phyloP scores from a whole-genome alignment of 345 rosid species.

The Anastatica hierochuntica region DNA sequence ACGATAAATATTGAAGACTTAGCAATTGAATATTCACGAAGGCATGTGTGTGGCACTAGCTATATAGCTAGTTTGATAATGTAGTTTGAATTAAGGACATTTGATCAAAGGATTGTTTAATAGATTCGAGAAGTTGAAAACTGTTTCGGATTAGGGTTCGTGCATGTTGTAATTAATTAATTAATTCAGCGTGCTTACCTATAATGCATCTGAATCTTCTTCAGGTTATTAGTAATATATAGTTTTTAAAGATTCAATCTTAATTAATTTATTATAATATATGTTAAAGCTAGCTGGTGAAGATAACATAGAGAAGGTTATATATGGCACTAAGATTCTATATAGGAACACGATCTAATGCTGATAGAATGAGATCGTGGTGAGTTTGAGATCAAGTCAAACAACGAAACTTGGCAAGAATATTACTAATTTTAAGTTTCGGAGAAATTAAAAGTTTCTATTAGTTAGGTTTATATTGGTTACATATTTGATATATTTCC shows the following conservation, averaged over 20 bases:
- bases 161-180: conserved; percentile 22
- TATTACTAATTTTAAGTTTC: background rate
- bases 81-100: conserved; percentile 8
- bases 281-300: conserved; percentile 17
- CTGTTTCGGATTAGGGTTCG: conserved; percentile 32
- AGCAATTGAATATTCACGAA: conserved; percentile 18
- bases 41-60: conserved; percentile 29
- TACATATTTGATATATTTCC: too few species aligned
- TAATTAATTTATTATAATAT: background rate
- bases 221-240: conserved; percentile 1
- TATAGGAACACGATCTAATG: conserved; percentile 3
- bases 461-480: too few species aligned
- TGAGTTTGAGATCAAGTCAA: conserved; percentile 13
- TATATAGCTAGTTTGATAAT: conserved; percentile 17
- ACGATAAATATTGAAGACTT: conserved; percentile 19
- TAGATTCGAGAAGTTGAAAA: conserved; percentile 22
- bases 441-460: too few species aligned
- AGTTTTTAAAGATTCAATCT: conserved; percentile 11
- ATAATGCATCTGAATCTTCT: conserved; percentile 33
- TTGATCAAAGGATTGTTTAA: conserved; percentile 6
- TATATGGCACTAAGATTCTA: conserved; percentile 8
- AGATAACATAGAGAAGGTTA: too few species aligned
- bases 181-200: conserved; percentile 30
- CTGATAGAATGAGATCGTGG: background rate
- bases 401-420: background rate